Base-by-base conservation (phyloP, 2,329 filamentous ascomycete species). In the Alternaria rosae region DNA sequence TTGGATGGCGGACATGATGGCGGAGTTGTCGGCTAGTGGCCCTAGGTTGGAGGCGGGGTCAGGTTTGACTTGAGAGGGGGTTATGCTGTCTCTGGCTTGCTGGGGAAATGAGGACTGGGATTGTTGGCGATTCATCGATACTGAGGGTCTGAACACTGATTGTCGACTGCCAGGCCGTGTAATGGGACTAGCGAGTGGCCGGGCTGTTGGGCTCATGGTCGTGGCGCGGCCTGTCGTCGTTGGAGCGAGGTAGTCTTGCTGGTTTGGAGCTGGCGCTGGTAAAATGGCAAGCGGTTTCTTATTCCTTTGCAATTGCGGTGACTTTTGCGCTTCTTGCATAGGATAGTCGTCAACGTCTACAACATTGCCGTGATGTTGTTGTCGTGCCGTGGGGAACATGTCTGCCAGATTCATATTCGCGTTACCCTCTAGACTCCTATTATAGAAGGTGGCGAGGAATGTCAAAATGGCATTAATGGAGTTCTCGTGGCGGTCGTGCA, bases 381-480 rank as follows among this genome's bases (percentile, higher is more conserved):
- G 79, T 48, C 86, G 83, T 61, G 92, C 87, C 67, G 89, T 90
- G 5, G 89, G 88, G 75, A 98, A 92, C 75, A 97, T 90, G 69
- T 96, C 94, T 58, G 91, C 89, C 43, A 98, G 87, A 73, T 92
- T 94, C 74, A 92, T 88, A 2, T 88, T 85, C 17, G 87, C 89
- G 70, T 94, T 91, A 35, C 94, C 92, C 76, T 97, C 94, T 52
- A 99, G 82, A 66, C 93, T 97, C 74, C 96, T 91, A 66, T 97
- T 91, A 81, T 98, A 99, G 43, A 99, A 94, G 12, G 96, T 98
- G 47, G 94, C 95, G 20, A 99, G 86, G 79, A 99, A 98, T 52
- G 94, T 97, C 43, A 99, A 86, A 65, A 99, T 98, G n/a, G 94
- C 94, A 75, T 97, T 98, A 80, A 99, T 98, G 0, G 94, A 97